These are phyloP conservation scores for Talaromyces nanjingensis DNA, from an alignment of 495 filamentous ascomycete genomes.

Conservation along the genomic window DNA sequence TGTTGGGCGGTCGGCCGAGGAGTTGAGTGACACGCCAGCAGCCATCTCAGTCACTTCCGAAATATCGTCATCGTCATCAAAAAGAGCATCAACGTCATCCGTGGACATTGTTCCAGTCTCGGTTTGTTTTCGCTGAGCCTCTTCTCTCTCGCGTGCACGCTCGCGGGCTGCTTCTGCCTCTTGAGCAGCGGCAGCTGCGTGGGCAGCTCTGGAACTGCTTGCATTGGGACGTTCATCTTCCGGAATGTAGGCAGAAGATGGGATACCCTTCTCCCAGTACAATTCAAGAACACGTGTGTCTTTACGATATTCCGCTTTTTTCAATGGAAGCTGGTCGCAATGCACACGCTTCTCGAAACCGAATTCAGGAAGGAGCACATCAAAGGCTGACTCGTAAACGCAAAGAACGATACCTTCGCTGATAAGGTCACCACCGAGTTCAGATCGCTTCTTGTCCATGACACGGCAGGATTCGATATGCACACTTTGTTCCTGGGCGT, in stretches of 20 bases:
- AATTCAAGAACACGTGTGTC: conserved; percentile 86
- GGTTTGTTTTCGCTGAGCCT: conserved; percentile 81
- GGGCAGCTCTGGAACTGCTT: conserved; percentile 48
- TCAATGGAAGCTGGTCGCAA: conserved; percentile 93
- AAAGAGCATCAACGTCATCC: conserved; percentile 85
- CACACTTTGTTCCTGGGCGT: conserved; percentile 95
- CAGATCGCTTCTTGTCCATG: conserved; percentile 82
- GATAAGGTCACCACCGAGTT: conserved; percentile 85
- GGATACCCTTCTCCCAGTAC: conserved; percentile 99
- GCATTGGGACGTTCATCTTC: conserved; percentile 94
- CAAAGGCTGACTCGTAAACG: conserved; percentile 98
- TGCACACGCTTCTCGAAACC: conserved; percentile 99
- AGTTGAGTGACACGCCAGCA: conserved; percentile 74
- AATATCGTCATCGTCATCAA: conserved; percentile 87
- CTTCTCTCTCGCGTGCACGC: conserved; percentile 73
- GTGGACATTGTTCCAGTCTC: conserved; percentile 87
- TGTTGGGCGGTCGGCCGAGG: conserved; percentile 68
- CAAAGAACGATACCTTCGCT: conserved; percentile 95
- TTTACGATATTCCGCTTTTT: conserved; percentile 98
- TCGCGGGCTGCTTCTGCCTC: conserved; percentile 75
- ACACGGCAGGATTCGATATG: conserved; percentile 95
- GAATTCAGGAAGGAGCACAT: conserved; percentile 95
- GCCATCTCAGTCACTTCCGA: conserved; percentile 81
- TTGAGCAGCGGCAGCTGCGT: conserved; percentile 67
- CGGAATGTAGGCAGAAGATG: conserved; percentile 90